These are phyloP conservation scores for Yarrowia alimentaria DNA, from an alignment of 805 yeast genomes.

Conservation along the genomic window DNA sequence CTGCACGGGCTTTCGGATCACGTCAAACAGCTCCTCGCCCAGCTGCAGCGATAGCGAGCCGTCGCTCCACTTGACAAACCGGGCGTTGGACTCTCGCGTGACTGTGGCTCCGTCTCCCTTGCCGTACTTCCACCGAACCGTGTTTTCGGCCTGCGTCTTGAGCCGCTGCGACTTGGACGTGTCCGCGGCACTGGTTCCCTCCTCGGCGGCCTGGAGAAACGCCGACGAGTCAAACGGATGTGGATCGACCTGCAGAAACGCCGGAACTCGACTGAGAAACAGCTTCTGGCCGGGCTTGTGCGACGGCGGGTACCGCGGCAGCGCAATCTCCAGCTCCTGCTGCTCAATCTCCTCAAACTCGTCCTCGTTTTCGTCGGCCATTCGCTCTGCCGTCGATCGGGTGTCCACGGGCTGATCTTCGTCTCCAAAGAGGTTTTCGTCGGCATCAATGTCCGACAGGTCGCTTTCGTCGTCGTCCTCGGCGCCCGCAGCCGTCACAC, in stretches of 20 bases:
- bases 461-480: constrained; percentile 1
- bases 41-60: constrained; percentile 82
- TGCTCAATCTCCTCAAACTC: constrained; percentile 34
- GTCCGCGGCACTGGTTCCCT: constrained; percentile 40
- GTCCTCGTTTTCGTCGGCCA: constrained; percentile 32
- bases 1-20: constrained; percentile 55
- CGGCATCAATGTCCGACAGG: constrained; percentile 6
- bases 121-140: constrained; percentile 92
- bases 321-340: constrained; percentile 38
- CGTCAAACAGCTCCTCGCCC: constrained; percentile 85
- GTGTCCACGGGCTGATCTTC: constrained; percentile 25
- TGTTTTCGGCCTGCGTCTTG: constrained; percentile 71
- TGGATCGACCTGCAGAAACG: constrained; percentile 78
- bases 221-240: constrained; percentile 79
- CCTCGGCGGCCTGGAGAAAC: constrained; percentile 52
- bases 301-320: constrained; percentile 40
- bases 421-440: constrained; percentile 28
- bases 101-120: constrained; percentile 59
- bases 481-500: constrained; percentile 8
- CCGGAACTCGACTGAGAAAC: constrained; percentile 67
- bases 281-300: constrained; percentile 39
- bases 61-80: constrained; percentile 91
- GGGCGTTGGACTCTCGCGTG: constrained; percentile 82
- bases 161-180: constrained; percentile 40
- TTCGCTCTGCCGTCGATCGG: constrained; percentile 21